Base-by-base conservation (phyloP, 1,284 basidiomycete species). In the Cutaneotrichosporon sp. region DNA sequence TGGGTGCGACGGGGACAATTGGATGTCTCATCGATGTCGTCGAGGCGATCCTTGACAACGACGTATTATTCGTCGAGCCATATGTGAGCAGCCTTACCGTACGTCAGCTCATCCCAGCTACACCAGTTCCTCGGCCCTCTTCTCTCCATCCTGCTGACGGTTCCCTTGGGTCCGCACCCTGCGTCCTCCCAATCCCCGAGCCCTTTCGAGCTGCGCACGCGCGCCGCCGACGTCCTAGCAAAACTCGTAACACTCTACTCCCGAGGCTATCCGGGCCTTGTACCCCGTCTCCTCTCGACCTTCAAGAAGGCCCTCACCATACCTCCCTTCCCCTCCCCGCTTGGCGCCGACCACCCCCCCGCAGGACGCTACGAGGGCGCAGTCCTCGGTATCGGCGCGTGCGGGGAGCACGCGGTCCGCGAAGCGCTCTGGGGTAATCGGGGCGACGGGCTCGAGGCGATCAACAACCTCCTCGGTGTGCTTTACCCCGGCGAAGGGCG, bases 101-200 rank as follows among this genome's bases (percentile, higher is more conserved):
- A 67, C 74, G 89, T 81, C 94, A 88, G 79, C 38, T 41, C 22
- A 41, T 24, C 11, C 14, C 38, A 41, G 38, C 26, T 98, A 5
- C 94, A 97, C 67, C 94, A 97, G 85, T 81, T 97, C 43, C 82
- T 98, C 11, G 93, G 93, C 1, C 87, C 92, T 0, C 82, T 97
- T 35, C 83, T 98, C 24, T 94, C 93, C 4, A 86, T 87, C 57
- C 82, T 97, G 45, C 80, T 97, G 7, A 89, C 94, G 53, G 87
- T 90, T 0, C 82, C 86, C 9, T 81, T 96, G 7, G 76, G 78
- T 2, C 69, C 71, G 49, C 68, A 58, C 56, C 70, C 58, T 34
- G 64, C 60, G 46, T 29, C 52, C 32, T 65, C 70, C 6, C 60
- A 57, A 16, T 46, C 47, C 37, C 65, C 64, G 9, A 51, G 63